A percentile compares a stretch with the other conserved stretches of the same genome.
Evolutionary conservation across 2,329 filamentous ascomycete genomes (phyloP).

Genomic region (Dryadomyces quercivorus): DNA sequence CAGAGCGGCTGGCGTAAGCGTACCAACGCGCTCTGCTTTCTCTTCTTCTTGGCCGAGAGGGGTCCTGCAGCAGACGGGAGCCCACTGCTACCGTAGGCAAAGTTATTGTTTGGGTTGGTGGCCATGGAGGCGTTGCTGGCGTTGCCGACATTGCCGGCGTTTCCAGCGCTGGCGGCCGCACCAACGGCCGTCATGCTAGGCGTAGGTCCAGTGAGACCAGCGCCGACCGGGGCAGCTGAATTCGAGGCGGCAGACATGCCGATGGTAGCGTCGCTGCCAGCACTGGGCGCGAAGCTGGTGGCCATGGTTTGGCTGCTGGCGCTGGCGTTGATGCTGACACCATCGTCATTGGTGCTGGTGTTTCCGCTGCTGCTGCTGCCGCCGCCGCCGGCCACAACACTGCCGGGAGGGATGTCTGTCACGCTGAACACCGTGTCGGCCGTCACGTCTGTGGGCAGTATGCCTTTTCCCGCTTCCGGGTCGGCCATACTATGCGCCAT

Average conservation of each 20-base stretch:
- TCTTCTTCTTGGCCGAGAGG: conserved; percentile 65
- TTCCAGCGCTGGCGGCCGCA: neutral
- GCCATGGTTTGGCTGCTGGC: conserved; percentile 4
- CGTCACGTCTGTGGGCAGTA: conserved; percentile 22
- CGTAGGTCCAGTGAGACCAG: neutral
- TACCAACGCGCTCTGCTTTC: conserved; percentile 84
- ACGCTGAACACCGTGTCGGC: conserved; percentile 36
- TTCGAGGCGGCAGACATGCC: no score
- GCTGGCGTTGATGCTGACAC: conserved; percentile 26
- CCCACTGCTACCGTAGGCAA: neutral
- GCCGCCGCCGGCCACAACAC: neutral
- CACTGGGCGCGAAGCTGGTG: neutral
- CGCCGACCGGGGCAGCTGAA: neutral
- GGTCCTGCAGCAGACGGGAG: conserved; percentile 11
- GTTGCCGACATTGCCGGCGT: neutral
- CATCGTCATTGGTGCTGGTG: neutral
- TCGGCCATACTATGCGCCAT: conserved; percentile 38
- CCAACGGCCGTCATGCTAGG: neutral
- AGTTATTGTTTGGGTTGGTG: neutral
- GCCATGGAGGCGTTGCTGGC: neutral
- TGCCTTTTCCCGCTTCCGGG: conserved; percentile 48
- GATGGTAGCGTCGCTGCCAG: neutral
- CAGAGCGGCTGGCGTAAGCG: conserved; percentile 84
- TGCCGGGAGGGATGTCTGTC: conserved; percentile 13
- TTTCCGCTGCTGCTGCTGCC: neutral